Evolutionary conservation across 2,329 filamentous ascomycete species (phyloP), one percentile per base, ranked within the genome.

Genomic region (Aspergillus vadensis): DNA sequence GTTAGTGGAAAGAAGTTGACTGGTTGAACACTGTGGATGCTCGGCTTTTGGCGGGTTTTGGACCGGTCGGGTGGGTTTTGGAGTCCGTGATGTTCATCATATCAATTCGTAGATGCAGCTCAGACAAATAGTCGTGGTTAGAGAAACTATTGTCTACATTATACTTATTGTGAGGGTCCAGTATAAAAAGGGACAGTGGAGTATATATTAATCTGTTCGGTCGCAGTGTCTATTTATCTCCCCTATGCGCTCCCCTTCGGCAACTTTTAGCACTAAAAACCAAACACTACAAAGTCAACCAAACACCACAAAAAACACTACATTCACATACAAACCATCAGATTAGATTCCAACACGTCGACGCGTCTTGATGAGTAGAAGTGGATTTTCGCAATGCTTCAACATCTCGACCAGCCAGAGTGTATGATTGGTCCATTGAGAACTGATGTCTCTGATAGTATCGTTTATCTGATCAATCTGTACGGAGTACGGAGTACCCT

Each of bases 31-130:
- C 21, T 17, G 30, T 41, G 57, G 19, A 39, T 4, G 38, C 14
- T 56, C 43, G 53, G 50, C 5, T 51, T 57, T 54, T 57, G 55
- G 52, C 59, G 62, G 59, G 5, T 62, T 64, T 60, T 58, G 61
- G 58, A 4, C 8, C 52, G 23, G 52, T 21, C 5, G 23, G 51
- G 32, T 36, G 32, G 38, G 52, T 32, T 43, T 44, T 30, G 52
- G 23, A 36, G 57, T 55, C 15, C 21, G 27, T 30, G 38, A 52
- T 36, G 12, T 23, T 5, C 17, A 43, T 4, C 15, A n/a, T 17
- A 43, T 43, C n/a, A 9, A 12, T 10, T 1, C 21, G 39, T 9
- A 10, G 39, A 10, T 19, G 41, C 19, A 43, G 32, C 32, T 14
- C 30, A 36, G 10, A 14, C 32, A 12, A 36, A 6, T 15, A 5